Percentiles rank a stretch among this genome's conserved stretches.
Evolutionary conservation across 2,329 filamentous ascomycete species (phyloP).

Genomic region (Pestalotiopsis sp.): DNA sequence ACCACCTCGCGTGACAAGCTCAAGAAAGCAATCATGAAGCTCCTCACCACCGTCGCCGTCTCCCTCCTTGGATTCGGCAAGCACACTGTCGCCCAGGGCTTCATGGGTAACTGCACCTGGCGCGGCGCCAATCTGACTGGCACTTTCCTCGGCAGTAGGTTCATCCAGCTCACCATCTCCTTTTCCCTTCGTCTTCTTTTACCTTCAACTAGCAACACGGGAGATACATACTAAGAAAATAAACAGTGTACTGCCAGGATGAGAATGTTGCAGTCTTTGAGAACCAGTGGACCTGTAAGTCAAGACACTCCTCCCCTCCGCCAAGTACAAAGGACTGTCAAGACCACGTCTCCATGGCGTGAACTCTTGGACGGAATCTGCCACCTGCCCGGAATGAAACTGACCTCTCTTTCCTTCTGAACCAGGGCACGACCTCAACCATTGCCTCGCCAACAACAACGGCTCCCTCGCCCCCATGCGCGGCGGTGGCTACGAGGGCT

Average conservation of each 20-base stretch:
- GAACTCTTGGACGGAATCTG: no score
- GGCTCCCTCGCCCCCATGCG: slow-evolving; percentile 27
- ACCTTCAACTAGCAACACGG: no score
- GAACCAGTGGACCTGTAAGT: slow-evolving; percentile 44
- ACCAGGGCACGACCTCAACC: slow-evolving; percentile 39
- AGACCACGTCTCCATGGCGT: background rate
- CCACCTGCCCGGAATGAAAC: background rate
- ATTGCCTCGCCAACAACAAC: slow-evolving; percentile 31
- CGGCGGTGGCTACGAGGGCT: slow-evolving; percentile 31
- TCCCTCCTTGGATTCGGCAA: slow-evolving; percentile 19
- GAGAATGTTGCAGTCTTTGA: slow-evolving; percentile 33
- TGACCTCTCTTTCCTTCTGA: slow-evolving; percentile 6
- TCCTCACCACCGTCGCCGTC: slow-evolving; percentile 14
- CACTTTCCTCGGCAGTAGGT: slow-evolving; percentile 32
- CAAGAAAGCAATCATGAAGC: background rate
- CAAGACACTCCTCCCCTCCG: background rate
- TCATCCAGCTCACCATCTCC: background rate
- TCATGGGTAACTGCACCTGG: slow-evolving; percentile 38
- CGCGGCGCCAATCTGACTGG: slow-evolving; percentile 34
- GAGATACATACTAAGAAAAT: background rate
- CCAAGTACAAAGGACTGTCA: background rate
- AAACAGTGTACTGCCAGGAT: slow-evolving; percentile 40
- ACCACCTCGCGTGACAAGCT: background rate
- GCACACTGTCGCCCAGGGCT: slow-evolving; percentile 35
- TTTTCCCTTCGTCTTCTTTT: background rate